These are phyloP conservation scores for Yarrowia galli DNA, from an alignment of 1,139 yeast species.

Conservation along the genomic window DNA sequence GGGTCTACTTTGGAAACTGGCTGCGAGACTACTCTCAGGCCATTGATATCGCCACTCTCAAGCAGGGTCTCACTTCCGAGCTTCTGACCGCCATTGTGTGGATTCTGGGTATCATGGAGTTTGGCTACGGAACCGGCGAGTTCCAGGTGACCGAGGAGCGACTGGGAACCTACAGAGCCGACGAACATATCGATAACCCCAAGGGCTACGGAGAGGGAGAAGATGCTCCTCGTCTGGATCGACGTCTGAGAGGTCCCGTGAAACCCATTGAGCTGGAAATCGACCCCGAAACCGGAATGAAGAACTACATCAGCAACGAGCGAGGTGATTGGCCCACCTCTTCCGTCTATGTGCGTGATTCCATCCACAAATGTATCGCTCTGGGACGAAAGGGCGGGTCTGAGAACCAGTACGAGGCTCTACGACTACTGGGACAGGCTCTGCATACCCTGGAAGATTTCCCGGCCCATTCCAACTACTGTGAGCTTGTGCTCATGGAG, in stretches of 20 bases:
- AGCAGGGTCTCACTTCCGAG: constrained; percentile 44
- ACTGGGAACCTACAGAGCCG: constrained; percentile 46
- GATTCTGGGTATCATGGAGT: constrained; percentile 45
- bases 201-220: constrained; percentile 45
- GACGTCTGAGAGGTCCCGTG: constrained; percentile 45
- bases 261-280: constrained; percentile 44
- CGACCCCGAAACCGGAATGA: constrained; percentile 46
- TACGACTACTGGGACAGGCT: constrained; percentile 46
- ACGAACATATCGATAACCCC: constrained; percentile 47
- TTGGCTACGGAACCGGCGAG: constrained; percentile 47
- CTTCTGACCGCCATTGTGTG: constrained; percentile 44
- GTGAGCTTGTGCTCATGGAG: constrained; percentile 44
- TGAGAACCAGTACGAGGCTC: constrained; percentile 43
- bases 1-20: constrained; percentile 48
- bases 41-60: constrained; percentile 46
- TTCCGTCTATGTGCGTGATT: constrained; percentile 43
- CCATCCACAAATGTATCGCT: constrained; percentile 44
- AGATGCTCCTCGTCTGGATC: constrained; percentile 43
- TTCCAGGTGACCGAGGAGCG: constrained; percentile 47
- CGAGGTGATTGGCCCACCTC: constrained; percentile 47
- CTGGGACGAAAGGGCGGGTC: constrained; percentile 43
- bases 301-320: constrained; percentile 45
- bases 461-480: constrained; percentile 46
- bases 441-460: constrained; percentile 46
- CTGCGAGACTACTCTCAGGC: constrained; percentile 47